A percentile compares a stretch with the other conserved stretches of the same genome.
phyloP scores from a whole-genome alignment of 2,329 filamentous ascomycete species.

The Aureobasidium vineae region DNA sequence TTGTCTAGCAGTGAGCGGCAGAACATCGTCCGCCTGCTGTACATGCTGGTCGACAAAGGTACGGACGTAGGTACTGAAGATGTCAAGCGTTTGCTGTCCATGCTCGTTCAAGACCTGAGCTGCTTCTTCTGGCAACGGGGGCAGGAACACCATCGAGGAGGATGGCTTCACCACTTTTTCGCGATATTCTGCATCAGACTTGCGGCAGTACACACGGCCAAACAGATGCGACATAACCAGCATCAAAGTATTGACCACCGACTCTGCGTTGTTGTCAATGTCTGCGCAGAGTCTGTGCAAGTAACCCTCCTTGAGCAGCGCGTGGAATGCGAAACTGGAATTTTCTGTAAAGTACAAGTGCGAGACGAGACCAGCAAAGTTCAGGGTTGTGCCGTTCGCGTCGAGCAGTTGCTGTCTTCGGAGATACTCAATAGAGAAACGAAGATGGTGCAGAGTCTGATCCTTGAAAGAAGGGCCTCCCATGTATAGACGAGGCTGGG shows the following conservation, averaged over 20 bases:
- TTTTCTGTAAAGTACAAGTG: constrained; percentile 78
- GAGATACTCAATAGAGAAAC: constrained; percentile 79
- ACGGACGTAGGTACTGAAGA: constrained; percentile 67
- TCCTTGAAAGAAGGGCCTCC: constrained; percentile 66
- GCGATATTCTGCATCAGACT: constrained; percentile 49
- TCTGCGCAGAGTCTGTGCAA: constrained; percentile 63
- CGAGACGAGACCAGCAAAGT: constrained; percentile 68
- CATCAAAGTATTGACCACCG: constrained; percentile 60
- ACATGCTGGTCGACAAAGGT: constrained; percentile 68
- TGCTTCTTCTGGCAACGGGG: constrained; percentile 59
- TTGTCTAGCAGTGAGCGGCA: constrained; percentile 60
- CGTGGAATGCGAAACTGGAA: constrained; percentile 72
- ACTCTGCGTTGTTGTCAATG: constrained; percentile 52
- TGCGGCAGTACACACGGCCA: constrained; percentile 55
- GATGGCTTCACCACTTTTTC: constrained; percentile 55
- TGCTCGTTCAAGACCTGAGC: constrained; percentile 58
- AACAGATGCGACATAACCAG: constrained; percentile 71
- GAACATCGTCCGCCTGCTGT: constrained; percentile 50
- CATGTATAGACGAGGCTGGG: constrained; percentile 67
- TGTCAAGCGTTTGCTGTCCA: constrained; percentile 63
- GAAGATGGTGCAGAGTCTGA: constrained; percentile 70
- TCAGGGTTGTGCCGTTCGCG: constrained; percentile 60
- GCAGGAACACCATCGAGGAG: constrained; percentile 65
- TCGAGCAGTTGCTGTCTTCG: constrained; percentile 66
- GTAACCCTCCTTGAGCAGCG: constrained; percentile 68